phyloP scores from a whole-genome alignment of 805 yeast species.

The Wickerhamomyces chambardii region DNA sequence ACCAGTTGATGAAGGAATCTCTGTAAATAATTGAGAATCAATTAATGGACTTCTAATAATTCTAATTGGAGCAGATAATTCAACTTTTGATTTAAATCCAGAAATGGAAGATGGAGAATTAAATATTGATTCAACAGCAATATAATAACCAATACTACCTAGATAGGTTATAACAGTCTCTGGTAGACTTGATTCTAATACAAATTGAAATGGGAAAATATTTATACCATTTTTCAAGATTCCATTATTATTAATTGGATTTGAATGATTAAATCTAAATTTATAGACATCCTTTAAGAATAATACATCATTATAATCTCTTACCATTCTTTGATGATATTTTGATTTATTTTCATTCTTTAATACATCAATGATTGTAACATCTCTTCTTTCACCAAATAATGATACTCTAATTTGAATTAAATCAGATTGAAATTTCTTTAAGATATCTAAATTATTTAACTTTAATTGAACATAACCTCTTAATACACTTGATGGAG shows the following conservation, averaged over 20 bases:
- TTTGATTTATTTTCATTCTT: too few species aligned
- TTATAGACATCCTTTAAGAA: slow-evolving; percentile 7
- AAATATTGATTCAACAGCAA: slow-evolving; percentile 4
- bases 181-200: slow-evolving; percentile 10
- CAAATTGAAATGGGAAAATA: slow-evolving; percentile 14
- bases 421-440: not conserved
- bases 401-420: not conserved
- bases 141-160: slow-evolving; percentile 8
- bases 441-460: not conserved
- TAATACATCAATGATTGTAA: not conserved
- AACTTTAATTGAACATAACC: not conserved
- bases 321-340: not conserved
- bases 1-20: not conserved
- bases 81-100: not conserved
- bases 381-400: not conserved
- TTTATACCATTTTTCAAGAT: slow-evolving; percentile 9
- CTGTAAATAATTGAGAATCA: not conserved
- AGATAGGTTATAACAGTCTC: slow-evolving; percentile 7
- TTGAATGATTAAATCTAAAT: slow-evolving; percentile 1
- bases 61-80: not conserved
- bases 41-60: not conserved
- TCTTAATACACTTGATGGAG: not conserved
- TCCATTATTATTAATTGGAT: not conserved
- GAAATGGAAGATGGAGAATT: not conserved
- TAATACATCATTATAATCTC: not conserved